Percentiles rank a stretch among this genome's conserved stretches.
Conservation (phyloP, 805 yeast species). For the Sugiyamaella floridensis region DNA sequence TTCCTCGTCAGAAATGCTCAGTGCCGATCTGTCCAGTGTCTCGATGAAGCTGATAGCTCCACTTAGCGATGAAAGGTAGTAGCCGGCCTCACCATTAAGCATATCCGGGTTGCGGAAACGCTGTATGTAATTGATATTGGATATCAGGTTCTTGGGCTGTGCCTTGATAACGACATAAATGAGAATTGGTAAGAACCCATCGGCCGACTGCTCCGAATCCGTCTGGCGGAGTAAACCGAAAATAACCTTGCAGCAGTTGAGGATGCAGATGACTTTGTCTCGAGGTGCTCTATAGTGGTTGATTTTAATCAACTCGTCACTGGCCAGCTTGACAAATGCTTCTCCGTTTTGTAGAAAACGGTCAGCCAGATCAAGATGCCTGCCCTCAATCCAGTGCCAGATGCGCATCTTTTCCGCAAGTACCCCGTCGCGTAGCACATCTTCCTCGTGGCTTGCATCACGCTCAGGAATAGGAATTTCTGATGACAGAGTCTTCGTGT, state of each 20-base stretch:
- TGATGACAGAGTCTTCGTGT: constrained; percentile 75
- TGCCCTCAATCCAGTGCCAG: constrained; percentile 64
- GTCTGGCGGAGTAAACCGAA: constrained; percentile 74
- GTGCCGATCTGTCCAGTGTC: constrained; percentile 46
- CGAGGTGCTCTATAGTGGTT: constrained; percentile 86
- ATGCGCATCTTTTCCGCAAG: constrained; percentile 49
- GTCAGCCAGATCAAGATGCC: constrained; percentile 69
- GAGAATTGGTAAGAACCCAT: constrained; percentile 82
- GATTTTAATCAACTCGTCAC: constrained; percentile 67
- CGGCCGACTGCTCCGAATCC: constrained; percentile 77
- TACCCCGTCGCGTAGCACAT: constrained; percentile 51
- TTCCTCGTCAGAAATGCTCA: constrained; percentile 58
- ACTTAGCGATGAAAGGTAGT: constrained; percentile 82
- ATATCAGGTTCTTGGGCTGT: constrained; percentile 54
- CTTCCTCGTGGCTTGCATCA: constrained; percentile 53
- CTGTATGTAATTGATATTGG: constrained; percentile 80
- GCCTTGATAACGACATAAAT: constrained; percentile 73
- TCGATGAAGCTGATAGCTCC: constrained; percentile 81
- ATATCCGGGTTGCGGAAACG: constrained; percentile 71
- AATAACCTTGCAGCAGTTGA: constrained; percentile 88
- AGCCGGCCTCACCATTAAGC: constrained; percentile 81
- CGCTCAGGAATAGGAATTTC: constrained; percentile 41
- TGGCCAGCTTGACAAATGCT: constrained; percentile 59
- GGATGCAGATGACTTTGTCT: constrained; percentile 84
- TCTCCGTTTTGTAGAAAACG: constrained; percentile 42